These are phyloP conservation scores for Xylariomycetidae sp. DNA, from an alignment of 2,329 filamentous ascomycete genomes.

Conservation along the genomic window DNA sequence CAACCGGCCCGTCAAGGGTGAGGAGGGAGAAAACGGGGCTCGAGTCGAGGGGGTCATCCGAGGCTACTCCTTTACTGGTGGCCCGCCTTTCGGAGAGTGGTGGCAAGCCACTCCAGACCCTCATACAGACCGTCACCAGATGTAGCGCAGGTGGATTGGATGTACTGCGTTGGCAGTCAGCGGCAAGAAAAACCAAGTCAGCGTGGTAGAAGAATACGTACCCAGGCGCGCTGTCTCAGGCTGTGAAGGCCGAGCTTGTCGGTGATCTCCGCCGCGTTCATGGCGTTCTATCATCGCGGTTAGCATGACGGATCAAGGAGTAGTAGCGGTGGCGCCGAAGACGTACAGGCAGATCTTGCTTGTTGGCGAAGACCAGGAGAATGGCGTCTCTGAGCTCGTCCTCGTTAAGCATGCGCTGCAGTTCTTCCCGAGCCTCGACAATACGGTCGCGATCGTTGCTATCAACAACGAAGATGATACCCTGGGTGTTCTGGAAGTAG, in stretches of 20 bases:
- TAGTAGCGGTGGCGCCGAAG: conserved; percentile 6
- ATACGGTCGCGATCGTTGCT: conserved; percentile 98
- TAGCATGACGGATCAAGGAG: too few relatives aligned
- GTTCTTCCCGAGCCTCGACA: conserved; percentile 91
- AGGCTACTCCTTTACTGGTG: conserved; percentile 49
- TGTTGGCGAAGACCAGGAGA: conserved; percentile 98
- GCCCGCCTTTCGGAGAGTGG: conserved; percentile 73
- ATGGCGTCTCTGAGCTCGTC: conserved; percentile 97
- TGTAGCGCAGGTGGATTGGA: conserved; percentile 98
- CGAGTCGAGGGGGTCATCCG: conserved; percentile 32
- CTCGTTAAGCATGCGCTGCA: conserved; percentile 98
- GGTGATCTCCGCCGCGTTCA: conserved; percentile 99
- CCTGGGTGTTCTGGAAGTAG: conserved; percentile 99
- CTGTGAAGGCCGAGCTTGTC: conserved; percentile 99
- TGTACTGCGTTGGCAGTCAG: conserved; percentile 61
- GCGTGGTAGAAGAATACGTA: conserved; percentile 50
- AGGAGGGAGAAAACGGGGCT: conserved; percentile 36
- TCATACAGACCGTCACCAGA: conserved; percentile 99
- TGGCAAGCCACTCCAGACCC: conserved; percentile 91
- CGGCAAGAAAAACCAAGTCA: neutral
- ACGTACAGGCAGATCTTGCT: conserved; percentile 97
- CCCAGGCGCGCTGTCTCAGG: conserved; percentile 97
- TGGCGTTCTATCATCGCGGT: conserved; percentile 70
- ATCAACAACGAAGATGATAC: conserved; percentile 99
- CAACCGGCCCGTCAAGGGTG: conserved; percentile 49